Conservation (phyloP, 1,284 basidiomycete genomes). For the Laetiporus sulphureus region DNA sequence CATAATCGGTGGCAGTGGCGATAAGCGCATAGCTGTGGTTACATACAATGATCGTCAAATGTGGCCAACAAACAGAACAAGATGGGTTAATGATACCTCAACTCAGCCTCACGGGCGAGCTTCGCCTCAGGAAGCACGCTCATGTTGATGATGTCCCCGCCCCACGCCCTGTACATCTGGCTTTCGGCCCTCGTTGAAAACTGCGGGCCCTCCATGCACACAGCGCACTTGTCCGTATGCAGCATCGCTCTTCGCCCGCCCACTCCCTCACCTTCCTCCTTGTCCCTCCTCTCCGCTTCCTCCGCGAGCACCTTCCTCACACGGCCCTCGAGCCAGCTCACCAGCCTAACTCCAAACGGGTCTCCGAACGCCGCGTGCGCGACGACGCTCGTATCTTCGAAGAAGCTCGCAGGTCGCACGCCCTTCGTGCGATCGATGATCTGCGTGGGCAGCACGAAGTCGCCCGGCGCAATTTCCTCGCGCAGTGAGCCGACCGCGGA, state of each 20-base stretch:
- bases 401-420: slow-evolving; percentile 81
- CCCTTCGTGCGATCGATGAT: slow-evolving; percentile 98
- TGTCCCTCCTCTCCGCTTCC: slow-evolving; percentile 27
- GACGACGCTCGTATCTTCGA: slow-evolving; percentile 77
- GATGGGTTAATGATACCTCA: too few species aligned
- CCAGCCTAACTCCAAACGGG: slow-evolving; percentile 69
- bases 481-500: slow-evolving; percentile 94
- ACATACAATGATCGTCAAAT: slow-evolving; percentile 7
- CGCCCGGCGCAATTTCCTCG: slow-evolving; percentile 90
- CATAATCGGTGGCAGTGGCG: slow-evolving; percentile 88
- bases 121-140: slow-evolving; percentile 95
- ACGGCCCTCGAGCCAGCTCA: slow-evolving; percentile 61
- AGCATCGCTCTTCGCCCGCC: slow-evolving; percentile 50
- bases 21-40: slow-evolving; percentile 78
- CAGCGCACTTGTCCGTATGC: slow-evolving; percentile 79
- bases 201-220: slow-evolving; percentile 97
- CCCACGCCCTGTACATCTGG: slow-evolving; percentile 89
- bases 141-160: slow-evolving; percentile 96
- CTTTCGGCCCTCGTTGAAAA: slow-evolving; percentile 95
- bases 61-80: slow-evolving; percentile 2
- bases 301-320: slow-evolving; percentile 60
- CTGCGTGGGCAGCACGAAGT: slow-evolving; percentile 87
- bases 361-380: slow-evolving; percentile 95
- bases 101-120: slow-evolving; percentile 90
- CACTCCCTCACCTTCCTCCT: slow-evolving; percentile 27